Base-by-base conservation (phyloP, 2,329 filamentous ascomycete genomes). In the Zymoseptoria pseudotritici region DNA sequence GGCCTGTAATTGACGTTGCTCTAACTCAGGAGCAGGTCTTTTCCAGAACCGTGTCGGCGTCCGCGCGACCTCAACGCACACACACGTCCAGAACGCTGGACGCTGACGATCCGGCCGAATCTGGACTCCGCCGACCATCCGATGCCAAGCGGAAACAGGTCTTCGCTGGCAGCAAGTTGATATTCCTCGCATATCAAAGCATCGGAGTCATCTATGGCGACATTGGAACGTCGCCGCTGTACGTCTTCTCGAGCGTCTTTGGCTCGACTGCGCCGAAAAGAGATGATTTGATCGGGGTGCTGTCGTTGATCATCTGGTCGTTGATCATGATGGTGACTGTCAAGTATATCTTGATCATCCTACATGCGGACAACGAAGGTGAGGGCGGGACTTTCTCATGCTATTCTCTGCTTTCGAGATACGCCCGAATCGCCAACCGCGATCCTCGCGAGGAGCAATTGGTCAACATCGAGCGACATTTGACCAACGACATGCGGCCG, bases 231-330 rank as follows among this genome's bases (percentile, higher is more conserved):
- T 84, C 80, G 61, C 86, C 85, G n/a, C 81, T 89, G 19, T 89
- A 89, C 67, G 86, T 89, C 19, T 89, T 77, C 71, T 88, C 85
- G 19, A 86, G 83, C n/a, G 87, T 84, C 0, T 89, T 89, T 67
- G 76, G 79, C 24, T 55, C 20, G 21, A 61, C 50, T 17, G 73
- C 75, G 2, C 85, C 85, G 0, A 77, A 74, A 6, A 80, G 81
- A 65, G 77, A 82, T 21, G 83, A 87, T 65, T 76, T 89, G 2
- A 76, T 88, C 53, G 84, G 86, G 53, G 85, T 83, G 0, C 75
- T 89, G 1, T 89, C 86, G 3, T 80, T 89, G 51, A 83, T 89
- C 62, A 82, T 89, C 53, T 89, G 86, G 86, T 82, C 85, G 0
- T 73, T 89, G 36, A 86, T 84, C 22, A 74, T 88, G 61, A 87